Base-by-base conservation (phyloP, 2,329 filamentous ascomycete genomes). In the Xylariaceae sp. region DNA sequence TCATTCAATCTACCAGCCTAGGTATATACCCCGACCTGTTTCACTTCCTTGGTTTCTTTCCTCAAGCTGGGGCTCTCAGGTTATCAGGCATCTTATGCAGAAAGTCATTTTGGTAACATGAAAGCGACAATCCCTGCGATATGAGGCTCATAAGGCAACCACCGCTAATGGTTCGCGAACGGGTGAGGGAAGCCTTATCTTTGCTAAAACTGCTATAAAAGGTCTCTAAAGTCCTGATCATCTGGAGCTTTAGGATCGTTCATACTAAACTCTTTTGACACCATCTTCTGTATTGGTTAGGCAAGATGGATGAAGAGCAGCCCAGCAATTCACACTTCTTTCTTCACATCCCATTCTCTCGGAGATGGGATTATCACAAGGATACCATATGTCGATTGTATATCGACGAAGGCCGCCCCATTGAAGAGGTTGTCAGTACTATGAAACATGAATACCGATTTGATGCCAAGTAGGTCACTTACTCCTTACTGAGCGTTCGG, bases 371-470 rank as follows among this genome's bases (percentile, higher is more conserved):
- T 4, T 35, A 3, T 15, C 50, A 53, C 16, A 24, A 36, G 15
- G 20, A 30, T 21, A 53, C 41, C 13, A 40, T 53, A 24, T 13
- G 9, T 18, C n/a, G 21, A 13, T 18, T 53, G 3, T 53, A 53
- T 15, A 20, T 41, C 42, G 40, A 41, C 20, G 30, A 39, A 24
- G 36, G 11, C 4, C 20, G 2, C 5, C 15, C 29, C 15, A 10
- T 46, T 21, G 37, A 53, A 15, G 42, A 46, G 5, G 35, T 45
- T 6, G 42, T 33, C 8, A 8, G 27, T 3, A 45, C 26, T 16
- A 53, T 53, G 50, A 53, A 46, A 23, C 16, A 15, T 6, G 3
- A 16, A 8, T 46, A 53, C 18, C 29, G 15, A n/a, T 53, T 53
- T 16, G 50, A 53, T 35, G 41, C 42, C 16, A 40, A 26, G 50